Evolutionary conservation across 441 rosid species (phyloP), one percentile per base, ranked within the genome.

Genomic region (Kokia cookei): DNA sequence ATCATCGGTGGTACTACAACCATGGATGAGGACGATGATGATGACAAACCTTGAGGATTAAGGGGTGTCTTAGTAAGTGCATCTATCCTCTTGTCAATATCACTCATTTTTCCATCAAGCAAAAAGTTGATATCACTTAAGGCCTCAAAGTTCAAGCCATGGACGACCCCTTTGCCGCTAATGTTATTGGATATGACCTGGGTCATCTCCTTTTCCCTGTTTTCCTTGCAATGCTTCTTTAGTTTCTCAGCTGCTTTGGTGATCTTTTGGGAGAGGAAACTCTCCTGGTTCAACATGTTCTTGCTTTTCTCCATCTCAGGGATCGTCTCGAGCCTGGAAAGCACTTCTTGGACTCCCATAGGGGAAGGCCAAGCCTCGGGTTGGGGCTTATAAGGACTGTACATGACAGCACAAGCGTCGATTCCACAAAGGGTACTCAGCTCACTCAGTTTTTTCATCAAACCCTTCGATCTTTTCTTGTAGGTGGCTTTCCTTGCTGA

Each of bases 51-150:
- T 26, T 26, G 22, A 55, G 22, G 17, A 26, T 67, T 11, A 3
- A 10, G 1, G 4, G 3, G 26, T 5, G 6, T n/a, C 14, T 9
- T 42, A 27, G 0, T n/a, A 3, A 72, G 22, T 2, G 14, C 17
- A 3, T 86, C 82, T 1, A 47, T 10, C 65, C 45, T 65, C 48
- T 47, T 76, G 17, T 62, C 8, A 54, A 84, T 63, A 3, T 86
- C 82, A 48, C 73, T 81, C 73, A 76, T 0, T 40, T 69, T 50
- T 1, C 74, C 75, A 8, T 84, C 87, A 1, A 88, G 43, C 13
- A 78, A 5, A 1, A 35, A 35, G 37, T 35, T 35, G 7, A 35
- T 4, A 0, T 5, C 37, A 5, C 7, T 35, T 64, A 88, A 48
- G 32, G 84, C 88, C 62, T 69, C 15, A 63, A 77, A 27, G 75